Conservation (phyloP, 495 filamentous ascomycete genomes). For the Trichodelitschia bisporula region DNA sequence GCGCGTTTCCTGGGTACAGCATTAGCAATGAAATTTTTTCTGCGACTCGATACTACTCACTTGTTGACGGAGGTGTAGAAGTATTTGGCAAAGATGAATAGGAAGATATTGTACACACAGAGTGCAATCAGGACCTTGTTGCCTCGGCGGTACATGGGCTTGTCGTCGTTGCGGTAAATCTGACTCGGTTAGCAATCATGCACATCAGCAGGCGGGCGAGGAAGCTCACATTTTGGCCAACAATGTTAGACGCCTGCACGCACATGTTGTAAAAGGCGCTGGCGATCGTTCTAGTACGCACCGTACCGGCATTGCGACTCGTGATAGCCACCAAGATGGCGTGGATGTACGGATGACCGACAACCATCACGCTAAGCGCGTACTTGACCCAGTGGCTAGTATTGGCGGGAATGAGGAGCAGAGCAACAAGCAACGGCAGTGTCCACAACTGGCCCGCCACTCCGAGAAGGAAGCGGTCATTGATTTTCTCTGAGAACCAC, state of each 20-base stretch:
- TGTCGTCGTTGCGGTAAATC: slow-evolving; percentile 40
- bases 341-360: slow-evolving; percentile 10
- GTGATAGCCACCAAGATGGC: slow-evolving; percentile 12
- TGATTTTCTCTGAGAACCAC: slow-evolving; percentile 30
- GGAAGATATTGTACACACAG: slow-evolving; percentile 6
- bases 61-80: slow-evolving; percentile 9
- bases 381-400: slow-evolving; percentile 6
- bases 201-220: slow-evolving; percentile 4
- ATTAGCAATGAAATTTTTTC: background rate
- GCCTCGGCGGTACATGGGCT: slow-evolving; percentile 19
- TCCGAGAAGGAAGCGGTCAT: slow-evolving; percentile 26
- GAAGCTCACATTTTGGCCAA: slow-evolving; percentile 6
- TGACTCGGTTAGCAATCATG: slow-evolving; percentile 14
- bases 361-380: slow-evolving; percentile 6
- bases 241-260: slow-evolving; percentile 14
- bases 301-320: slow-evolving; percentile 29
- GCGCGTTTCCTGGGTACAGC: slow-evolving; percentile 12
- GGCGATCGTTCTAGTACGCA: slow-evolving; percentile 29
- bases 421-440: slow-evolving; percentile 28
- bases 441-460: slow-evolving; percentile 29
- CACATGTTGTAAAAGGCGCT: slow-evolving; percentile 32
- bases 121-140: slow-evolving; percentile 11
- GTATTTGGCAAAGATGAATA: slow-evolving; percentile 10
- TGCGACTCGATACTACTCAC: slow-evolving; percentile 1
- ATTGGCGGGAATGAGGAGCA: slow-evolving; percentile 18